Evolutionary conservation across 2,329 filamentous ascomycete species (phyloP).

Genomic region (Cladosporium colombiae): DNA sequence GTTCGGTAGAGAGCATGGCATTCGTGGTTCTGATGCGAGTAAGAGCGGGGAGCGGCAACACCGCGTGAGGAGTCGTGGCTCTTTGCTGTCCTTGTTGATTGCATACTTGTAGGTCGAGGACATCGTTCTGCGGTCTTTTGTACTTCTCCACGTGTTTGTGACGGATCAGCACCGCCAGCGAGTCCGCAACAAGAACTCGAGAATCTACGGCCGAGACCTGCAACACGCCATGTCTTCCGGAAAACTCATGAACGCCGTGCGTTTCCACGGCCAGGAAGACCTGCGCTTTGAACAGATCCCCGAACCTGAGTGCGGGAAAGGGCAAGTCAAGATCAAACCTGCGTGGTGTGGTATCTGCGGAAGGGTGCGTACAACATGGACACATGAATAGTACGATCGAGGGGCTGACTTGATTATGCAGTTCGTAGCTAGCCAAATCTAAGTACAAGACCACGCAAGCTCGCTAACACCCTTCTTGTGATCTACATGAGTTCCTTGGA

Average conservation of each 20-base stretch:
- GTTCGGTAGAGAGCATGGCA: slow-evolving; percentile 6
- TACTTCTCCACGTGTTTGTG: not conserved
- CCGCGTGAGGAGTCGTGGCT: not conserved
- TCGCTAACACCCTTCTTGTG: slow-evolving; percentile 22
- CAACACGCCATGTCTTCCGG: not conserved
- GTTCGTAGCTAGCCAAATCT: not conserved
- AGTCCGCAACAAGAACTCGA: not conserved
- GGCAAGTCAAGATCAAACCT: slow-evolving; percentile 41
- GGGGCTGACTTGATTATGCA: not conserved
- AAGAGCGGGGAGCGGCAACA: not conserved
- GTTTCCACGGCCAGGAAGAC: slow-evolving; percentile 42
- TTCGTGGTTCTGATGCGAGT: slow-evolving; percentile 9
- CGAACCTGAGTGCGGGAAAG: slow-evolving; percentile 36
- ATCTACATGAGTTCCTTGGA: slow-evolving; percentile 39
- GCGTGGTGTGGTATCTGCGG: slow-evolving; percentile 41
- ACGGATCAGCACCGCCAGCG: not conserved
- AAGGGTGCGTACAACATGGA: slow-evolving; percentile 14
- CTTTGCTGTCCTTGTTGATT: not conserved
- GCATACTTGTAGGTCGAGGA: not conserved
- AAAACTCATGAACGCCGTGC: slow-evolving; percentile 39
- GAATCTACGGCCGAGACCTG: not conserved
- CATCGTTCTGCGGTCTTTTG: not conserved
- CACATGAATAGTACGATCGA: not conserved
- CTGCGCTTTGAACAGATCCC: slow-evolving; percentile 39
- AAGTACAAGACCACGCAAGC: not conserved